Evolutionary conservation across 2,329 filamentous ascomycete genomes (phyloP), one percentile per base, ranked within the genome.

Genomic region (Cercospora sp.): DNA sequence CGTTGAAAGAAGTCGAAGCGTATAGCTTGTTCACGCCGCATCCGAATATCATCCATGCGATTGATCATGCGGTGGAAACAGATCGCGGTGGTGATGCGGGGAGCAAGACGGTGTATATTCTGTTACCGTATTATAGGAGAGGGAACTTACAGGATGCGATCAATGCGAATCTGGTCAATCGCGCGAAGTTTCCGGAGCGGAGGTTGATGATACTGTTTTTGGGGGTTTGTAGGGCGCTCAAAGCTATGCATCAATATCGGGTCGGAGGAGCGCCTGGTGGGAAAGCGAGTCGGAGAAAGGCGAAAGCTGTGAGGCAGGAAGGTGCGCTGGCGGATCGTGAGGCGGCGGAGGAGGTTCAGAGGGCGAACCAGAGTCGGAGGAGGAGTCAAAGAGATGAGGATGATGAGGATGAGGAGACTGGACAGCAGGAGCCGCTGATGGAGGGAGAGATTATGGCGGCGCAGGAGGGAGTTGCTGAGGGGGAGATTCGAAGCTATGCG

Each of bases 91-190:
- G 73, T 10, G 87, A 89, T 71, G 84, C 89, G 1, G 87, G 88
- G 58, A 88, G 90, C 70, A 98, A 98, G 84, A 98, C 94, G 0
- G 95, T 98, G 63, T 99, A 99, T 80, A 95, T 99, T 69, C 85
- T 99, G 53, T 86, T 99, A 20, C 95, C 95, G 12, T 99, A 98
- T 83, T 99, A 97, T 83, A 86, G 93, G 75, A 87, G 94, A 72
- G 95, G 95, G 13, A 99, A 99, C 80, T 86, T 99, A 42, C 95
- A 99, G 82, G 95, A 99, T 81, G 91, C 96, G 78, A 98, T 99
- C 84, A 99, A 99, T 80, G 94, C 95, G 71, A 99, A 99, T 81
- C 84, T 98, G 64, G 94, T 99, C 80, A 98, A 98, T 80, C 93
- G 97, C 79, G 92, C 91, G 42, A 87, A 86, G 62, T 98, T 99